Conservation (phyloP, 768 basidiomycete genomes). For the Leccinum pellstonianum region DNA sequence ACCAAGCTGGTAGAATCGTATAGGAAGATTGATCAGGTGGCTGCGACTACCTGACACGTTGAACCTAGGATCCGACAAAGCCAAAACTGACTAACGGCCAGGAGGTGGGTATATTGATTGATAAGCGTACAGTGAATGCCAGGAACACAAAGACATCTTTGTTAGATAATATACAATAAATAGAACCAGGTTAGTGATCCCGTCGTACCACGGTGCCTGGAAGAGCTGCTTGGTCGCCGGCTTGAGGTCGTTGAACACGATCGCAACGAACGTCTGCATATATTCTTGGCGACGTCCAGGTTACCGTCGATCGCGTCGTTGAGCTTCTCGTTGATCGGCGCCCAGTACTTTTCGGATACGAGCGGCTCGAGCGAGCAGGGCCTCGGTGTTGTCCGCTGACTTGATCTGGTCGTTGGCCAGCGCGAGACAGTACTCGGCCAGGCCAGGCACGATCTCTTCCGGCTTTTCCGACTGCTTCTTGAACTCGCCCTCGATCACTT, state of each 20-base stretch:
- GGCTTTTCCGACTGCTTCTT: too few species aligned
- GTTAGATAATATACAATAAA: neutral
- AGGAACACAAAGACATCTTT: neutral
- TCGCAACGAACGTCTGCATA: constrained; percentile 92
- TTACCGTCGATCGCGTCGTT: constrained; percentile 99
- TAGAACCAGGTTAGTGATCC: constrained; percentile 40
- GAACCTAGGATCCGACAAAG: constrained; percentile 37
- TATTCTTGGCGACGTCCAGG: constrained; percentile 93
- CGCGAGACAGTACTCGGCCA: too few species aligned
- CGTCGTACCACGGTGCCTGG: constrained; percentile 86
- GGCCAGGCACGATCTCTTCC: too few species aligned
- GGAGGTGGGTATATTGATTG: neutral
- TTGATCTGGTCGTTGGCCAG: too few species aligned
- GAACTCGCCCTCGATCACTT: too few species aligned
- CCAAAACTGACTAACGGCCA: constrained; percentile 45
- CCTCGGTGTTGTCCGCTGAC: constrained; percentile 79
- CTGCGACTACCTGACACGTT: constrained; percentile 76
- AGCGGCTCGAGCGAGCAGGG: constrained; percentile 85
- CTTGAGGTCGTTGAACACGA: constrained; percentile 93
- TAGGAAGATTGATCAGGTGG: constrained; percentile 73
- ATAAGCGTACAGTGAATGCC: constrained; percentile 14
- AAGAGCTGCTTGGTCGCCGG: constrained; percentile 84
- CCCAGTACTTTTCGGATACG: constrained; percentile 89
- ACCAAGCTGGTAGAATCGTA: constrained; percentile 62
- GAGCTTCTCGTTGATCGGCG: constrained; percentile 76